Percentiles rank a stretch among this genome's conserved stretches.
Conservation (phyloP, 495 filamentous ascomycete species). For the Penicillium canariense region DNA sequence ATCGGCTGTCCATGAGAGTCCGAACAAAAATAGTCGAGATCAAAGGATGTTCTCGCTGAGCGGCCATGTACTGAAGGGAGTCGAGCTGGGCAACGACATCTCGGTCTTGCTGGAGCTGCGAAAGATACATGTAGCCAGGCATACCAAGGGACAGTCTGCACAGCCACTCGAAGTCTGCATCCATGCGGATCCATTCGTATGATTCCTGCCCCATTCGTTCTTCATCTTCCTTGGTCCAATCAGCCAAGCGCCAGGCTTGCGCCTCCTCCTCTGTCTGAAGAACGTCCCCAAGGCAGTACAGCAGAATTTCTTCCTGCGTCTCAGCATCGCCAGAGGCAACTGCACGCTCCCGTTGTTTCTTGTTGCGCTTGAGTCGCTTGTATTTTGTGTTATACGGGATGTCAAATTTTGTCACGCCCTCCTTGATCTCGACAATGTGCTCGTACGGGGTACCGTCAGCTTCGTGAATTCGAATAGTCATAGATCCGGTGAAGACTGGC, state of each 20-base stretch:
- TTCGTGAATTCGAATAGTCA: conserved; percentile 98
- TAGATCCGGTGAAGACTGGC: conserved; percentile 85
- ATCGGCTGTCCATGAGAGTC: conserved; percentile 86
- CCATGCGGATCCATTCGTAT: conserved; percentile 98
- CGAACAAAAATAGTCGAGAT: conserved; percentile 82
- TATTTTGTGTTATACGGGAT: conserved; percentile 99
- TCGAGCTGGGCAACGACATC: conserved; percentile 96
- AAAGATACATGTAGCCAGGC: conserved; percentile 95
- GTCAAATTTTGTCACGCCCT: conserved; percentile 75
- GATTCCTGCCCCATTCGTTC: conserved; percentile 89
- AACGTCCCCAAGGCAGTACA: conserved; percentile 93
- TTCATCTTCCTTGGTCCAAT: conserved; percentile 87
- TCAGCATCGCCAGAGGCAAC: conserved; percentile 67
- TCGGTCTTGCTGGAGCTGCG: conserved; percentile 93
- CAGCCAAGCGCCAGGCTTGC: conserved; percentile 75
- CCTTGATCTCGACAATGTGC: conserved; percentile 93
- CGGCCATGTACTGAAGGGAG: conserved; percentile 61
- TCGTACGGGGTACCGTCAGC: conserved; percentile 98
- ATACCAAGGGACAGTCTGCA: conserved; percentile 75
- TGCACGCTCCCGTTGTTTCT: conserved; percentile 78
- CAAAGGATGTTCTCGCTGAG: conserved; percentile 63
- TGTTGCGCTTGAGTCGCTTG: conserved; percentile 90
- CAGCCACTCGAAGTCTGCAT: conserved; percentile 98
- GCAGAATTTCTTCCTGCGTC: conserved; percentile 73
- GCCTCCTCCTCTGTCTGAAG: conserved; percentile 79